Conservation (phyloP, 306 rosid species). For the Bauhinia variegata region DNA sequence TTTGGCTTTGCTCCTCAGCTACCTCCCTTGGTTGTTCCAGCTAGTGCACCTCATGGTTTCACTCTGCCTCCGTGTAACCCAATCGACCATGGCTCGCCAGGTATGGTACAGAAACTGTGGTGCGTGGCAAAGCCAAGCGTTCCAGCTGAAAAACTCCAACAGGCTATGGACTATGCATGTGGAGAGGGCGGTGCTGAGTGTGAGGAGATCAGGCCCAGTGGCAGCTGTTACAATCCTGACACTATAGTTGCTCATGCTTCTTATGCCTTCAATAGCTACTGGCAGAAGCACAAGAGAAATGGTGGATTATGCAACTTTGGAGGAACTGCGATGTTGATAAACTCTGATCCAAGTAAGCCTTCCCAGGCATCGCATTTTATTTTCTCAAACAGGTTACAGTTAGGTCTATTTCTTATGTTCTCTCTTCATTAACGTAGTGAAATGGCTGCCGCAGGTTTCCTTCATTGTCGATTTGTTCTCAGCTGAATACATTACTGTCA, state of each 20-base stretch:
- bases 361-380: neutral
- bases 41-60: slow-evolving; percentile 56
- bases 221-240: slow-evolving; percentile 71
- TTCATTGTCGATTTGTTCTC: slow-evolving; percentile 71
- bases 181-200: slow-evolving; percentile 91
- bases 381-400: neutral
- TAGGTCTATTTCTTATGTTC: neutral
- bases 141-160: slow-evolving; percentile 71
- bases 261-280: slow-evolving; percentile 85
- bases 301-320: slow-evolving; percentile 94
- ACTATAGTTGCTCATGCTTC: slow-evolving; percentile 85
- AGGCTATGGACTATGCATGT: slow-evolving; percentile 87
- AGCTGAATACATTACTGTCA: slow-evolving; percentile 41
- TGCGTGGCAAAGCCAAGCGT: slow-evolving; percentile 95
- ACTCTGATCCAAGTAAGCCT: slow-evolving; percentile 83
- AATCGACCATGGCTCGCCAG: slow-evolving; percentile 48
- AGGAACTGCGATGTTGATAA: slow-evolving; percentile 85
- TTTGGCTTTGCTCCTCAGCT: slow-evolving; percentile 52
- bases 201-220: slow-evolving; percentile 60
- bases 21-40: slow-evolving; percentile 53
- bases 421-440: slow-evolving; percentile 2
- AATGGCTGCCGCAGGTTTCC: slow-evolving; percentile 76
- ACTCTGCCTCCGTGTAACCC: slow-evolving; percentile 77
- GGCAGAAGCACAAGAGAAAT: slow-evolving; percentile 90
- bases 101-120: slow-evolving; percentile 66